Conservation (phyloP, 176 grass and related monocot genomes). For the Triticum turgidum region DNA sequence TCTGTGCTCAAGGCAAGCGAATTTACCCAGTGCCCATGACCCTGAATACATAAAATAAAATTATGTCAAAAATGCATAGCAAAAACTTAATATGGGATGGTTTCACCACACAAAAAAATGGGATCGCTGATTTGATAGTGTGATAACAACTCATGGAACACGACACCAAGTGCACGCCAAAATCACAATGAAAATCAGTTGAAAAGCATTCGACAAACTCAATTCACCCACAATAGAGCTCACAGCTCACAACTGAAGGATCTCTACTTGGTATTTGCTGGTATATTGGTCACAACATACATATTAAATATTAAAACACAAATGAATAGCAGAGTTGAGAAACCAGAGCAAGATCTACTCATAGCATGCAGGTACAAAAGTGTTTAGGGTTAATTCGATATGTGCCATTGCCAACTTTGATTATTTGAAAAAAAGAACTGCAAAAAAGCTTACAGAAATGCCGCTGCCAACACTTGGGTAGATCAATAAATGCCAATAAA, state of each 20-base stretch:
- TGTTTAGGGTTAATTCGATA: not conserved
- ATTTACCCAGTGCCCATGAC: constrained; percentile 99
- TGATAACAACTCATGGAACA: not conserved
- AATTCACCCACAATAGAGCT: not conserved
- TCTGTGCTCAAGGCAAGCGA: constrained; percentile 93
- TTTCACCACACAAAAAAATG: not conserved
- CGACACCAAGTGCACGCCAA: not conserved
- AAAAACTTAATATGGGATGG: not conserved
- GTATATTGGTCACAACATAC: not conserved
- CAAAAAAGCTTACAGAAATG: not conserved
- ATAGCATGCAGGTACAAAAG: not conserved
- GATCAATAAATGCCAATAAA: too few species aligned
- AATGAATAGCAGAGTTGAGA: not conserved
- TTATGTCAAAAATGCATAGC: not conserved
- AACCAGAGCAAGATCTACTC: not conserved
- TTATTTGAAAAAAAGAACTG: not conserved
- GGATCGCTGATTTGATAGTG: constrained; percentile 5
- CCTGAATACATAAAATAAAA: constrained; percentile 42
- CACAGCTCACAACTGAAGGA: not conserved
- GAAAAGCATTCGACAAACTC: not conserved
- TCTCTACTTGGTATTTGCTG: not conserved
- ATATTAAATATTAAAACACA: constrained; percentile 4
- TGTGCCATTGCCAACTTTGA: not conserved
- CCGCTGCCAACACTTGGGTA: too few species aligned
- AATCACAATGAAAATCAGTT: constrained; percentile 15